Evolutionary conservation across 371 early-diverging fungal species (phyloP).

Genomic region (Mortierella sp.): DNA sequence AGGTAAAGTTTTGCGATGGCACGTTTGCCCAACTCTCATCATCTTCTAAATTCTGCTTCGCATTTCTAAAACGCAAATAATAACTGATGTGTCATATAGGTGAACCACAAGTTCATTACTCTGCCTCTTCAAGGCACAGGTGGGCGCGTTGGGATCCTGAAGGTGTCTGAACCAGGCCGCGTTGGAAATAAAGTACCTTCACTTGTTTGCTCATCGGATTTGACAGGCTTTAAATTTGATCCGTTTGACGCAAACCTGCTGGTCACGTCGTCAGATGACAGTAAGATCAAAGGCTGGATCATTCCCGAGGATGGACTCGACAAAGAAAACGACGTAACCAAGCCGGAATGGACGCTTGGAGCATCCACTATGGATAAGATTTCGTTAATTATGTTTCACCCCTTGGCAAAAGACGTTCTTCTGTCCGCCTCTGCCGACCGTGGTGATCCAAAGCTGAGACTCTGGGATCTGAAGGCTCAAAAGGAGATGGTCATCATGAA

Average conservation of each 20-base stretch:
- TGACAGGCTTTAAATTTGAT: conserved; percentile 74
- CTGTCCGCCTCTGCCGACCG: conserved; percentile 68
- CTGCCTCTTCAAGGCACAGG: conserved; percentile 84
- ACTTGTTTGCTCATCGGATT: conserved; percentile 66
- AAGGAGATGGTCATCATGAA: conserved; percentile 53
- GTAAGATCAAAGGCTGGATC: conserved; percentile 78
- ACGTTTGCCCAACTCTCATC: background rate
- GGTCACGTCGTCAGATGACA: conserved; percentile 78
- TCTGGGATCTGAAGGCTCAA: conserved; percentile 63
- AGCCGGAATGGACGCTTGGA: conserved; percentile 38
- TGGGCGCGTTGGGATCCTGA: conserved; percentile 82
- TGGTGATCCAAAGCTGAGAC: conserved; percentile 61
- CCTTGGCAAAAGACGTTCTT: conserved; percentile 68
- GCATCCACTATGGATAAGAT: conserved; percentile 69
- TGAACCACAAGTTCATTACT: conserved; percentile 72
- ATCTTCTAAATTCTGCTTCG: background rate
- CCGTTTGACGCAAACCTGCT: conserved; percentile 75
- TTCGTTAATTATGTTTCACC: conserved; percentile 73
- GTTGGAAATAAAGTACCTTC: conserved; percentile 74
- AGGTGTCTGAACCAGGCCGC: conserved; percentile 74
- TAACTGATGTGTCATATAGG: conserved; percentile 35
- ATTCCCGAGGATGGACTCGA: conserved; percentile 74
- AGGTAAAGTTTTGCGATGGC: conserved; percentile 51
- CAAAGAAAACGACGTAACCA: conserved; percentile 43
- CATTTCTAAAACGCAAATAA: background rate